Evolutionary conservation across 768 basidiomycete genomes (phyloP).

Genomic region (Boletus edulis): DNA sequence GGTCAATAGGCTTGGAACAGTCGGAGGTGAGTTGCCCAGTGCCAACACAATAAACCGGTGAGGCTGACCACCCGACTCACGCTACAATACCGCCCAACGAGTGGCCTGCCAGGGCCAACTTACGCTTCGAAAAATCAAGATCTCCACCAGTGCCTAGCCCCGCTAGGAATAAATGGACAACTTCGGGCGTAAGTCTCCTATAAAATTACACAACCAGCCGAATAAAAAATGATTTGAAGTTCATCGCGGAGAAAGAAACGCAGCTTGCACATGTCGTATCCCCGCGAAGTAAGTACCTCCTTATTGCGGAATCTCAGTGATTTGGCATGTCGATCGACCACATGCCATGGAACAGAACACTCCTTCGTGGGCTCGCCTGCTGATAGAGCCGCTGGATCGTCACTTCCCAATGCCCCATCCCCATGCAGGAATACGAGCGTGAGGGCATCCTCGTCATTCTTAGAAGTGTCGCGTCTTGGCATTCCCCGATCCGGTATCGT

Average conservation of each 20-base stretch:
- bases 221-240: neutral
- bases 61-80: neutral
- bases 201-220: neutral
- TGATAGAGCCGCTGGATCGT: constrained; percentile 1
- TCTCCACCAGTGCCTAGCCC: constrained; percentile 1
- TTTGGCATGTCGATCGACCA: constrained; percentile 7
- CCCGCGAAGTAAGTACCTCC: neutral
- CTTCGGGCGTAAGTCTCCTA: constrained; percentile 1
- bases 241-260: neutral
- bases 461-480: neutral
- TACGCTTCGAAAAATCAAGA: constrained; percentile 8
- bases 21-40: neutral
- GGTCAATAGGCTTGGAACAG: too few species aligned
- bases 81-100: neutral
- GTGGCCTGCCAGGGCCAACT: neutral
- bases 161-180: constrained; percentile 3
- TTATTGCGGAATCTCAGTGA: constrained; percentile 10
- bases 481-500: constrained; percentile 5
- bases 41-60: neutral
- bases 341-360: constrained; percentile 1
- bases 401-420: constrained; percentile 3
- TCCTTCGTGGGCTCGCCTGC: neutral
- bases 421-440: constrained; percentile 7
- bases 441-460: neutral
- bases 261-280: neutral